Evolutionary conservation across 495 filamentous ascomycete species (phyloP), one percentile per base, ranked within the genome.

Genomic region (Aspergillus leporis): DNA sequence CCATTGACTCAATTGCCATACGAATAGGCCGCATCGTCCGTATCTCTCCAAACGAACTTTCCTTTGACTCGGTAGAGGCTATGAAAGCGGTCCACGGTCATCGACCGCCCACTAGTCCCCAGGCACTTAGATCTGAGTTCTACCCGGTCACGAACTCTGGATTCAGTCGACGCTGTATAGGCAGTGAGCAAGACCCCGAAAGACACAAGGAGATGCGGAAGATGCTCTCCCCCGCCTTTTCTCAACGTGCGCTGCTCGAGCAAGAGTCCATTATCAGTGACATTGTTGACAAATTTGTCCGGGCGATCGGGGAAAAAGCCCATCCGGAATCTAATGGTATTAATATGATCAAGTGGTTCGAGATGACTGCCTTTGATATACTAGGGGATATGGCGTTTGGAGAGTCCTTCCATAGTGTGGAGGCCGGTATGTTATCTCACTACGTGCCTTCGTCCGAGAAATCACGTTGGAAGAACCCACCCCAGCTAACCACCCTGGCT

Each of bases 371-470:
- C 0, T 85, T 85, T 59, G 83, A 84, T 53, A 66, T 84, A 14
- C 76, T 82, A 3, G 80, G 83, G 12, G 77, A 84, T 57, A 68
- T 86, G 48, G 73, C 79, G 6, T 83, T 85, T 60, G 82, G 82
- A 3, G 72, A 79, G 43, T 61, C 80, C 0, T 81, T 87, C 58
- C 72, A 75, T 8, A 79, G 81, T 53, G 71, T 85, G 16, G 70
- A 61, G 28, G 12, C 5, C 10, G 59, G 59, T 61, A 41, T 48
- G 54, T 32, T 1, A 5, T 4, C 28, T n/a, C n/a, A n/a, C n/a
- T n/a, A n/a, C n/a, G n/a, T n/a, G n/a, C n/a, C n/a, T n/a, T n/a
- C n/a, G n/a, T n/a, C n/a, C n/a, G n/a, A n/a, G n/a, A n/a, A n/a
- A n/a, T n/a, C n/a, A n/a, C n/a, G n/a, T n/a, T n/a, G n/a, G n/a